Percentiles rank a stretch among this genome's conserved stretches.
These are phyloP conservation scores for Vachellia collinsii DNA, from an alignment of 306 rosid genomes.

Conservation along the genomic window DNA sequence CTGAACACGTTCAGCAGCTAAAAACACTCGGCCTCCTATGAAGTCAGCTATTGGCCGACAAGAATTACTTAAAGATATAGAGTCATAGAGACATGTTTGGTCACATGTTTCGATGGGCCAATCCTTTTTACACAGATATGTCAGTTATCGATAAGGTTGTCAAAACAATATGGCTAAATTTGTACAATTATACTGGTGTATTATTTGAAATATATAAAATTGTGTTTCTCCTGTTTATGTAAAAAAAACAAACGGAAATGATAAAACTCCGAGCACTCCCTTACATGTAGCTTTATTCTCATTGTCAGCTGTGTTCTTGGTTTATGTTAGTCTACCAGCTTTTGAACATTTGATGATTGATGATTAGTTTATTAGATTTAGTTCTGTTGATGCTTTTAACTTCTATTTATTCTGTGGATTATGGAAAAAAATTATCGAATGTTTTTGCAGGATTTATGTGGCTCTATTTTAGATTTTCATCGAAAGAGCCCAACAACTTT, in stretches of 20 bases:
- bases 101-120: conserved; percentile 37
- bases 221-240: conserved; percentile 39
- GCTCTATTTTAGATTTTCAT: neutral
- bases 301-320: neutral
- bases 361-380: neutral
- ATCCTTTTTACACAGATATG: conserved; percentile 31
- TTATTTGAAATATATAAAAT: conserved; percentile 40
- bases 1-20: conserved; percentile 93
- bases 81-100: conserved; percentile 35
- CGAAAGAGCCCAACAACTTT: neutral
- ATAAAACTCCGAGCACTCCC: conserved; percentile 35
- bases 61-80: conserved; percentile 38
- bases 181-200: conserved; percentile 40
- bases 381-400: neutral
- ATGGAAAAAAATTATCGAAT: neutral
- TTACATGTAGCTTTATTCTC: conserved; percentile 31
- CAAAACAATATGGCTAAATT: conserved; percentile 36
- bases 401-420: neutral
- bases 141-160: conserved; percentile 32
- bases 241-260: conserved; percentile 37
- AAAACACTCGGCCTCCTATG: conserved; percentile 86
- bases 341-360: neutral
- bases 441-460: too few relatives aligned
- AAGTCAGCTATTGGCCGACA: conserved; percentile 37
- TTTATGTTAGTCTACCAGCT: neutral